Evolutionary conservation across 768 basidiomycete species (phyloP).

Genomic region (Mycena kentingensis): DNA sequence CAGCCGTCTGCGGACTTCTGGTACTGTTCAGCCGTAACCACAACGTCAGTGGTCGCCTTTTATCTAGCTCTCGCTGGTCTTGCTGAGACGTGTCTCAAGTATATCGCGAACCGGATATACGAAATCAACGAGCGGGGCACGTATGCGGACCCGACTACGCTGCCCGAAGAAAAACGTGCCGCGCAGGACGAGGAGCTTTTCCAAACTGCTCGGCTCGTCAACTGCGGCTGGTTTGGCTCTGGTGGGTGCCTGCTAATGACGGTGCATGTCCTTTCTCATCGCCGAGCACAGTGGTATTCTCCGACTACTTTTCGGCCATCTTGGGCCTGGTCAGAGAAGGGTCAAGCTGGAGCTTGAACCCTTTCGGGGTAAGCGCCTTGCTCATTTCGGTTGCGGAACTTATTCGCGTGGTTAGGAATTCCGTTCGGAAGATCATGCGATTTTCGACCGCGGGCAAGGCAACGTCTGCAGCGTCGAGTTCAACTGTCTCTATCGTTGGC

Average conservation of each 20-base stretch:
- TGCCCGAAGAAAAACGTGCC: constrained; percentile 42
- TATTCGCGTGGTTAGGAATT: constrained; percentile 55
- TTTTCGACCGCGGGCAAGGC: constrained; percentile 79
- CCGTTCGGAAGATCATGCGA: constrained; percentile 56
- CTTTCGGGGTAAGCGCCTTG: constrained; percentile 58
- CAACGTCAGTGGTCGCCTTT: constrained; percentile 53
- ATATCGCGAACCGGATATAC: constrained; percentile 74
- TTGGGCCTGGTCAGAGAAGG: constrained; percentile 78
- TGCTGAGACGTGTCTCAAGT: constrained; percentile 44
- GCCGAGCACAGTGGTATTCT: constrained; percentile 56
- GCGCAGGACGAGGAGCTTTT: constrained; percentile 80
- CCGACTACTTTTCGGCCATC: constrained; percentile 82
- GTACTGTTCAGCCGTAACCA: constrained; percentile 92
- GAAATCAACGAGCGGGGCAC: constrained; percentile 79
- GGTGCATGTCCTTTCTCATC: constrained; percentile 1
- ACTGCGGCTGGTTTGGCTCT: constrained; percentile 78
- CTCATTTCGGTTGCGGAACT: neutral
- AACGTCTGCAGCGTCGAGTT: constrained; percentile 89
- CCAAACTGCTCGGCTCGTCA: constrained; percentile 76
- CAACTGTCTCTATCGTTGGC: constrained; percentile 85
- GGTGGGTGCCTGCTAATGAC: constrained; percentile 31
- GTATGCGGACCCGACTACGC: constrained; percentile 55
- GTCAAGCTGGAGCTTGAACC: constrained; percentile 74
- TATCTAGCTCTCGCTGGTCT: neutral
- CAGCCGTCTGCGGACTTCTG: constrained; percentile 70